A percentile compares a stretch with the other conserved stretches of the same genome.
Evolutionary conservation across 352 stramenopile species (phyloP).

Genomic region (Pythium graminicola): DNA sequence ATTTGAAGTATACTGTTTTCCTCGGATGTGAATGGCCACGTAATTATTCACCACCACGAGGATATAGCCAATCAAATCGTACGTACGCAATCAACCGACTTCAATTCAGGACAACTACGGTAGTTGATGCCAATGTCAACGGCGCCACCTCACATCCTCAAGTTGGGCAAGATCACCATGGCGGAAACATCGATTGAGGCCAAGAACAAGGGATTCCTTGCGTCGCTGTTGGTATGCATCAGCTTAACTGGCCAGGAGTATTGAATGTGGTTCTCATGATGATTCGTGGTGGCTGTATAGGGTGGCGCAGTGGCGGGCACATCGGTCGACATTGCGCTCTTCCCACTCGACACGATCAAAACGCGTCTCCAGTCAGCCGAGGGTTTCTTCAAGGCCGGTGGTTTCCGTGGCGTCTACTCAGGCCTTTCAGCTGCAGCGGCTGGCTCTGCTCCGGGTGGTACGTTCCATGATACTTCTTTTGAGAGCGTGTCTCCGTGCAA

Average conservation of each 20-base stretch:
- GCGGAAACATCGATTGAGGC: constrained; percentile 23
- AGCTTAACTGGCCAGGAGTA: background rate
- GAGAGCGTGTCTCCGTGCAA: no score
- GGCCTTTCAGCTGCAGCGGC: constrained; percentile 87
- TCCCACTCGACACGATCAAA: constrained; percentile 98
- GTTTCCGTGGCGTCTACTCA: constrained; percentile 92
- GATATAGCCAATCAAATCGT: constrained; percentile 10
- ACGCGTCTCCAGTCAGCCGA: constrained; percentile 95
- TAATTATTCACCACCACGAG: constrained; percentile 9
- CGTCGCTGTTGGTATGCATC: constrained; percentile 48
- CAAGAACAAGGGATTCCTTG: constrained; percentile 55
- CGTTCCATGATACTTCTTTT: background rate
- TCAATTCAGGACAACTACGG: constrained; percentile 7
- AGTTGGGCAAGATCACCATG: constrained; percentile 18
- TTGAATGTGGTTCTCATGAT: background rate
- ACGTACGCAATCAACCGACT: background rate
- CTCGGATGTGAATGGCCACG: background rate
- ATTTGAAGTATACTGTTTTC: background rate
- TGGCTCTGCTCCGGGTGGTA: constrained; percentile 88
- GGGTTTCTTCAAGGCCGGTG: constrained; percentile 96
- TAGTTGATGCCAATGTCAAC: constrained; percentile 8
- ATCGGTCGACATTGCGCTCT: constrained; percentile 97
- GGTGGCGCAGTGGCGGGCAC: constrained; percentile 94
- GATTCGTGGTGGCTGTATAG: constrained; percentile 24
- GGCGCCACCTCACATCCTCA: constrained; percentile 15